Evolutionary conservation across 495 filamentous ascomycete species (phyloP), one percentile per base, ranked within the genome.

Genomic region (Hypoxylon trugodes): DNA sequence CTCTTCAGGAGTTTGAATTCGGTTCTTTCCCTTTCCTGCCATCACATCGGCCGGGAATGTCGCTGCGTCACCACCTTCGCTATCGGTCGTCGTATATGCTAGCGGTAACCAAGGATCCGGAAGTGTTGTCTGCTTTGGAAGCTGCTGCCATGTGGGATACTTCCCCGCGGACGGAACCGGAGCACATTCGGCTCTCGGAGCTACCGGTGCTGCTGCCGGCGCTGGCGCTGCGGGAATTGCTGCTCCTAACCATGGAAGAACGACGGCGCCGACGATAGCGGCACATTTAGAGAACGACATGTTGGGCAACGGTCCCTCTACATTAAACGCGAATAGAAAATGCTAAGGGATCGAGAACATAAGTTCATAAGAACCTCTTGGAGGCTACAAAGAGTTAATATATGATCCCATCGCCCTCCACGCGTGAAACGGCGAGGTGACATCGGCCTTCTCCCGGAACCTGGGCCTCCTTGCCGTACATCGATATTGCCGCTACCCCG

Each of bases 101-200:
- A 82, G 75, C 10, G 80, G 77, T 7, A 80, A 71, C 72, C 81
- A 83, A 0, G 81, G 81, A 57, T 82, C 81, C 5, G 81, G 81
- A 3, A 82, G 64, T 3, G 78, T 77, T 22, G 76, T 72, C 49
- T 77, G 76, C 7, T 62, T 55, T 0, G 78, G 76, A 12, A 79
- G 72, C 36, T 77, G 70, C 32, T 77, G 65, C 59, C 65, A 79
- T 1, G 74, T 77, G 21, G 77, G 76, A 45, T 69, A 76, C 9
- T 55, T 61, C 3, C 64, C 65, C 3, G 76, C 70, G n/a, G 74
- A 74, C 6, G 76, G 76, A 18, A 77, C 46, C 4, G 76, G 45
- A 0, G 76, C 52, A 47, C 74, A 79, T 32, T 72, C 57, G 48
- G 55, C 68, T 36, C 24, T 50, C 9, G 28, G 54, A 12, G 45